Percentiles rank a stretch among this genome's conserved stretches.
Conservation (phyloP, 2,329 filamentous ascomycete species). For the Colletotrichum sp. region DNA sequence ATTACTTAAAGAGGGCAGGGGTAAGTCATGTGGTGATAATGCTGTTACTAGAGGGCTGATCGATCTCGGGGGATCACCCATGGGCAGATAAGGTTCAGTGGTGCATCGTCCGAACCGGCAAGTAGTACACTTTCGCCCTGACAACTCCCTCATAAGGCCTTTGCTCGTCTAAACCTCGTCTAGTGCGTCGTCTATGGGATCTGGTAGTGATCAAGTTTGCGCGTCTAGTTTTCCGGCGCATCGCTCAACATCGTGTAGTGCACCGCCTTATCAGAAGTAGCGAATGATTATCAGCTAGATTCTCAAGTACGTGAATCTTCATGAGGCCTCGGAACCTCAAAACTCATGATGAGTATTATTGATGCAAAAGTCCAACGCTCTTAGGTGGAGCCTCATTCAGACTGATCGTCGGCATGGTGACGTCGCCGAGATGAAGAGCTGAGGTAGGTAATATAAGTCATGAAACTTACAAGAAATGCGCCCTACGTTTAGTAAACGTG, state of each 20-base stretch:
- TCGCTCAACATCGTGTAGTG: not conserved
- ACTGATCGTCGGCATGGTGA: not conserved
- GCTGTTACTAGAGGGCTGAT: not conserved
- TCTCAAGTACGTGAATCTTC: not conserved
- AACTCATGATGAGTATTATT: not conserved
- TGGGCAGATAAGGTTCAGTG: not conserved
- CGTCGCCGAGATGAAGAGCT: not conserved
- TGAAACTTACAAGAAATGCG: not conserved
- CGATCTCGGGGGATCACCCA: not conserved
- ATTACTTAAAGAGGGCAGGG: not conserved
- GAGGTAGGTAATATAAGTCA: not conserved
- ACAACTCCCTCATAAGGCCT: not conserved
- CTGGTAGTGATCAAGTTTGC: not conserved
- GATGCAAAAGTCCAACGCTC: not conserved
- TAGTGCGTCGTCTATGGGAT: accelerated
- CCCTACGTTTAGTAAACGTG: not conserved
- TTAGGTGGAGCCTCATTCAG: accelerated
- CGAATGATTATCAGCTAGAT: not conserved
- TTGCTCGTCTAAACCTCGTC: not conserved
- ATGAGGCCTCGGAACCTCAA: not conserved
- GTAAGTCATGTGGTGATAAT: not conserved
- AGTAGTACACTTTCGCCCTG: not conserved
- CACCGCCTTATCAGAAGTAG: not conserved
- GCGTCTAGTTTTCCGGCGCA: not conserved
- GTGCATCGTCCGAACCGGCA: not conserved